Evolutionary conservation across 2,329 filamentous ascomycete genomes (phyloP), one percentile per base, ranked within the genome.

Genomic region (Penicillium sp.): DNA sequence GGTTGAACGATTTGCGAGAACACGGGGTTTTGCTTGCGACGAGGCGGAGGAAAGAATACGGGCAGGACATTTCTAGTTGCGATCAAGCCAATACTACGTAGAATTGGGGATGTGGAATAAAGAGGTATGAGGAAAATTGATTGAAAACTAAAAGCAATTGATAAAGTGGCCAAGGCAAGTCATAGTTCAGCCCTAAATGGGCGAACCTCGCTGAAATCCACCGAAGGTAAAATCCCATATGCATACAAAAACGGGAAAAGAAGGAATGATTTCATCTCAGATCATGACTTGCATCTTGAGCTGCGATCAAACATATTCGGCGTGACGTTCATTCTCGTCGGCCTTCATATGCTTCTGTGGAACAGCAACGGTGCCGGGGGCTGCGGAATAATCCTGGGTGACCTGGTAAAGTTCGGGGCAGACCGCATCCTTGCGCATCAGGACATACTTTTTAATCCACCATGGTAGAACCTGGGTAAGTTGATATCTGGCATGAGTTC

Each of bases 401-500:
- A 39, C 32, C n/a, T 22, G 72, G 61, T 83, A 84, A 44, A 84
- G 70, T 18, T 78, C 76, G 56, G 77, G 75, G 43, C 81, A 76
- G 38, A 70, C 69, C 1, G 73, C 75, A 46, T 72, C 66, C 65
- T 81, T 82, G 54, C 77, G 74, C 53, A 78, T 72, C 11, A 86
- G 65, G 18, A 87, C 69, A 71, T 81, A 85, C 18, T 81, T 74
- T 69, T 80, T 83, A 65, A 83, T 72, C 79, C 81, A 86, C 79
- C 80, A 85, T 0, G 84, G 84, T 40, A 85, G 64, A 4, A 78
- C 77, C 57, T 80, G 78, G 47, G 74, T 79, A 6, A 81, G 63
- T 66, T 86, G 82, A 59, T 85, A 85, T 48, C 69, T 74, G 57
- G 79, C 76, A 65, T 82, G 84, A 48, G 74, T 77, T 8, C 78